These are phyloP conservation scores for Polyporus arcularius DNA, from an alignment of 768 basidiomycete species.

Conservation along the genomic window DNA sequence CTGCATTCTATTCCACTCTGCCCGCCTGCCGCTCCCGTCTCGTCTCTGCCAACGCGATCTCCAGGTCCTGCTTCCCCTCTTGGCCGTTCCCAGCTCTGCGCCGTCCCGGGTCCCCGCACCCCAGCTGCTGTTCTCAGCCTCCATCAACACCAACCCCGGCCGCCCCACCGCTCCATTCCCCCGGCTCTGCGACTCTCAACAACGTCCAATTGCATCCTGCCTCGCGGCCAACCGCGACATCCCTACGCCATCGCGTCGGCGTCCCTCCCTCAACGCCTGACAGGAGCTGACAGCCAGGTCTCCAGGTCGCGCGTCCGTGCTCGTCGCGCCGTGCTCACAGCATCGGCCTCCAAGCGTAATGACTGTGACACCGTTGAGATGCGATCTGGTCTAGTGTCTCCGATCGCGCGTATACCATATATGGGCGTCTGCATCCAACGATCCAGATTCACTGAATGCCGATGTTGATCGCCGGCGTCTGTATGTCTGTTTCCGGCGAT, in stretches of 20 bases:
- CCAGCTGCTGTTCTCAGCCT: conserved; percentile 6
- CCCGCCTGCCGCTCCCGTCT: not conserved
- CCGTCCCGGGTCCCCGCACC: conserved; percentile 4
- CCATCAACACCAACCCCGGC: not conserved
- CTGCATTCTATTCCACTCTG: not conserved
- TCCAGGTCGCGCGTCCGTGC: not conserved
- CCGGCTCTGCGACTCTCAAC: conserved; percentile 3
- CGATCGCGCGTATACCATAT: conserved; percentile 3
- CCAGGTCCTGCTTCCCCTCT: not conserved
- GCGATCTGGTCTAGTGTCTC: conserved; percentile 7
- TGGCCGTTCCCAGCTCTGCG: conserved; percentile 5
- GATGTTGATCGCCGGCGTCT: conserved; percentile 13
- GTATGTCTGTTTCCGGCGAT: conserved; percentile 5
- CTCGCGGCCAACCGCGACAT: conserved; percentile 19
- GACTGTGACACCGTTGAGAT: conserved; percentile 1
- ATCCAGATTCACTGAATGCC: conserved; percentile 18
- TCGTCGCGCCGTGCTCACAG: too few relatives aligned
- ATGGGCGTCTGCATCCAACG: not conserved
- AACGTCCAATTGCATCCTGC: conserved; percentile 15
- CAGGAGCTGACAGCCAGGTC: not conserved
- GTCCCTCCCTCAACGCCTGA: conserved; percentile 4
- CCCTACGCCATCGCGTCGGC: conserved; percentile 9
- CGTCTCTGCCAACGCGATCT: conserved; percentile 5
- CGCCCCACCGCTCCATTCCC: conserved; percentile 10
- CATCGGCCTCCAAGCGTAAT: conserved; percentile 1